Percentiles rank a stretch among this genome's conserved stretches.
Conservation (phyloP, 78 protist genomes). For the Polysphondylium violaceum region DNA sequence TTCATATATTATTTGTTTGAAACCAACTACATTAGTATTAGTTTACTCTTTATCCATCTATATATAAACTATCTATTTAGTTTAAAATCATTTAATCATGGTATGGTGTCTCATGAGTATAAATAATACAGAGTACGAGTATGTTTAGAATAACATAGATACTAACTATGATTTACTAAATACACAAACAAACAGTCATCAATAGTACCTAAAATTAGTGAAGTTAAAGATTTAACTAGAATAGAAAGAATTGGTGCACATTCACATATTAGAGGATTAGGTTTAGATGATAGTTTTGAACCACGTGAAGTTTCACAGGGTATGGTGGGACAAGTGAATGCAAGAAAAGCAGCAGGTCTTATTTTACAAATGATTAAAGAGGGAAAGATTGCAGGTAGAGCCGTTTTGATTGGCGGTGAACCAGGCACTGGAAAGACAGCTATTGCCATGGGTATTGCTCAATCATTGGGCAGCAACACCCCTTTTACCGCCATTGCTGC, state of each 20-base stretch:
- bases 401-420: slow-evolving; percentile 97
- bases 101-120: too few species aligned
- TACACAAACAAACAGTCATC: background rate
- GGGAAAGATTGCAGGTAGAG: slow-evolving; percentile 98
- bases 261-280: slow-evolving; percentile 98
- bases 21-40: too few species aligned
- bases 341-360: slow-evolving; percentile 96
- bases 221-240: slow-evolving; percentile 77
- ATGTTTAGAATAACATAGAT: too few species aligned
- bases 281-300: slow-evolving; percentile 95
- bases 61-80: too few species aligned
- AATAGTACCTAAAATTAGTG: slow-evolving; percentile 56
- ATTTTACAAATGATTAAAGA: slow-evolving; percentile 95
- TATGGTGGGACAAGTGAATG: slow-evolving; percentile 98
- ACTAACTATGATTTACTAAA: too few species aligned
- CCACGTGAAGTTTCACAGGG: slow-evolving; percentile 94
- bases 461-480: slow-evolving; percentile 91
- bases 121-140: too few species aligned
- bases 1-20: too few species aligned
- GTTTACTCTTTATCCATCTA: too few species aligned
- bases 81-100: too few species aligned
- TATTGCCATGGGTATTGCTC: slow-evolving; percentile 99
- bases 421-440: slow-evolving; percentile 99
- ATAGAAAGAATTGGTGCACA: slow-evolving; percentile 96
- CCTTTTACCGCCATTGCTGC: slow-evolving; percentile 98